Base-by-base conservation (phyloP, 2,329 filamentous ascomycete species). In the Nothophaeocryptopus gaeumannii region DNA sequence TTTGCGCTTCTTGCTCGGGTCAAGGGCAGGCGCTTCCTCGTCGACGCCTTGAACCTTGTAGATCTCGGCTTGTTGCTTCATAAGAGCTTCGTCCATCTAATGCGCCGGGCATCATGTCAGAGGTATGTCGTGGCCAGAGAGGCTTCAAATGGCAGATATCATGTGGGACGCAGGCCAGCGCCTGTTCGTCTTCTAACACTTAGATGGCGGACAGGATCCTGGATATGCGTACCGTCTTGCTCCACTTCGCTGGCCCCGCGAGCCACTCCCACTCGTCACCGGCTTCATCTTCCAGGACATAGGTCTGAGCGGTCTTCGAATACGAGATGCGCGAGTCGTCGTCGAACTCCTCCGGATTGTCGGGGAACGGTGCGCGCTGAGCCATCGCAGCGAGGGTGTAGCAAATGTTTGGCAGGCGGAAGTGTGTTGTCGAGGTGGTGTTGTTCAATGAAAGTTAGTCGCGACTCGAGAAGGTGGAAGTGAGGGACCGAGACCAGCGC, bases 211-310 rank as follows among this genome's bases (percentile, higher is more conserved):
- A 59, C 58, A 55, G 59, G 51, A 55, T 43, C 54, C 60, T 53
- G 52, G 50, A 53, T 40, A 37, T 54, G 63, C 70, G 61, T 76
- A 79, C 81, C 67, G 78, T 76, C 59, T 83, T 85, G 46, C 89
- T 78, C 91, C 91, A 96, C 70, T 82, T 80, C 72, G 82, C 84
- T 59, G 84, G 72, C 43, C 76, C 78, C 42, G 79, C 72, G 69
- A 95, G 84, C 73, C 86, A 96, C 67, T 91, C 87, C 73, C 85
- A 95, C 69, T 96, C 91, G 54, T 83, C 80, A 45, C 89, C 89
- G 66, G 93, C 84, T 40, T 90, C 88, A 50, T 88, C 86, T 54
- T 95, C 90, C 7, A 93, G 82, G 45, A 93, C 81, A 73, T 85
- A 92, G 67, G 58, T 58, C n/a, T 83, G 78, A 70, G 92, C 86